A percentile compares a stretch with the other conserved stretches of the same genome.
Conservation (phyloP, 805 yeast species). For the Candida mattraensis region DNA sequence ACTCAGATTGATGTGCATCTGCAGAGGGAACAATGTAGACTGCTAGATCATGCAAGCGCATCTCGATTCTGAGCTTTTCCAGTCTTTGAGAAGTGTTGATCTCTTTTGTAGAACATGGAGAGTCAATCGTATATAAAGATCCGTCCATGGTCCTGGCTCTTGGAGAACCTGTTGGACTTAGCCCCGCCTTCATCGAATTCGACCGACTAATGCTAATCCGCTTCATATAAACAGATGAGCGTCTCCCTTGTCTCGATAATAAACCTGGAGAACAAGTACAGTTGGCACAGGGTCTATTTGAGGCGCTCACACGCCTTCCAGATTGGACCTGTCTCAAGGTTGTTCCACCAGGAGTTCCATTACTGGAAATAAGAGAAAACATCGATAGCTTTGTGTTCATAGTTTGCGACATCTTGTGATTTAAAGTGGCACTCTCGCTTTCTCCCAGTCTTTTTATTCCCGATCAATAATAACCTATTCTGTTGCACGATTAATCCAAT, state of each 20-base stretch:
- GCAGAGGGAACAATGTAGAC: slow-evolving; percentile 66
- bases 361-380: slow-evolving; percentile 39
- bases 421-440: not conserved
- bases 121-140: slow-evolving; percentile 21
- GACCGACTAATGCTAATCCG: slow-evolving; percentile 30
- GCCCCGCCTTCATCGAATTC: slow-evolving; percentile 11
- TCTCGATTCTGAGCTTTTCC: slow-evolving; percentile 55
- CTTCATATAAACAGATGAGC: slow-evolving; percentile 47
- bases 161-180: slow-evolving; percentile 36
- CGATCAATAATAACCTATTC: not conserved
- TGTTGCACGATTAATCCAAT: not conserved
- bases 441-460: no score
- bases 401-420: slow-evolving; percentile 28
- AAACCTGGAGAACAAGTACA: slow-evolving; percentile 87
- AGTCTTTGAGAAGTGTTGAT: slow-evolving; percentile 63
- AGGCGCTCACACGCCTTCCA: slow-evolving; percentile 19
- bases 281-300: slow-evolving; percentile 58
- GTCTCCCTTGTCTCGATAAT: slow-evolving; percentile 61
- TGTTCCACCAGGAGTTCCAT: slow-evolving; percentile 33
- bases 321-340: slow-evolving; percentile 27
- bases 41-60: slow-evolving; percentile 60
- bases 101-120: slow-evolving; percentile 38
- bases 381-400: slow-evolving; percentile 41
- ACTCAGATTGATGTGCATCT: slow-evolving; percentile 66
- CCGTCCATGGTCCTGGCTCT: slow-evolving; percentile 27